Evolutionary conservation across 2,329 filamentous ascomycete genomes (phyloP), one percentile per base, ranked within the genome.

Genomic region (Domatiomyces catenatus): DNA sequence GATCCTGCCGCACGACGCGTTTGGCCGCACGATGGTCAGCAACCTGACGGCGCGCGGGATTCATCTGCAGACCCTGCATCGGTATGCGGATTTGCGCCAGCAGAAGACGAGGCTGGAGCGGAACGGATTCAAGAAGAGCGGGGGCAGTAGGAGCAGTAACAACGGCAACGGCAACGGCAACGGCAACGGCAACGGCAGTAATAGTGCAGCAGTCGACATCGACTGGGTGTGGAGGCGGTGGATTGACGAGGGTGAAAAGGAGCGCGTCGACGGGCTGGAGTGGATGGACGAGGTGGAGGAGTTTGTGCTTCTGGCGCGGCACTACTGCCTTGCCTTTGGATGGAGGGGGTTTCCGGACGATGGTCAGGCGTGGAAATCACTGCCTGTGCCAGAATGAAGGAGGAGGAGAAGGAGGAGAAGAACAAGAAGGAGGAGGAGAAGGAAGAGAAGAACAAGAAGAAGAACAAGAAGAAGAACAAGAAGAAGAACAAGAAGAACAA

Each of bases 211-310:
- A 0, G 73, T 73, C 24, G 79, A 81, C 61, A 73, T 84, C 36
- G 71, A 79, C 57, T 75, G 75, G n/a, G 77, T 94, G 39, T 95
- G 85, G 82, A 75, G 83, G 48, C 68, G 68, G 1, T 96, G 90
- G 88, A 72, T 94, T 2, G 62, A 64, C 0, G 63, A 72, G 0
- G 70, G 71, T 1, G 90, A 96, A 67, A 89, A 86, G 66, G 81
- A 85, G 61, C 73, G 89, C 46, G 79, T 96, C 1, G 83, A 89
- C 56, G 67, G 70, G 8, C 65, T 95, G 22, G 89, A 98, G 65
- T 88, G 92, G 61, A 67, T 98, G 55, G 92, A 98, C 68, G 92
- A 98, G 67, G 76, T 95, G 20, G 92, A 98, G 67, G 92, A 98
- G 69, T 94, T 92, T 84, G 75, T 83, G 61, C 67, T 98, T 58